Evolutionary conservation across 2,329 filamentous ascomycete genomes (phyloP), one percentile per base, ranked within the genome.

Genomic region (Simplicillium sp.): DNA sequence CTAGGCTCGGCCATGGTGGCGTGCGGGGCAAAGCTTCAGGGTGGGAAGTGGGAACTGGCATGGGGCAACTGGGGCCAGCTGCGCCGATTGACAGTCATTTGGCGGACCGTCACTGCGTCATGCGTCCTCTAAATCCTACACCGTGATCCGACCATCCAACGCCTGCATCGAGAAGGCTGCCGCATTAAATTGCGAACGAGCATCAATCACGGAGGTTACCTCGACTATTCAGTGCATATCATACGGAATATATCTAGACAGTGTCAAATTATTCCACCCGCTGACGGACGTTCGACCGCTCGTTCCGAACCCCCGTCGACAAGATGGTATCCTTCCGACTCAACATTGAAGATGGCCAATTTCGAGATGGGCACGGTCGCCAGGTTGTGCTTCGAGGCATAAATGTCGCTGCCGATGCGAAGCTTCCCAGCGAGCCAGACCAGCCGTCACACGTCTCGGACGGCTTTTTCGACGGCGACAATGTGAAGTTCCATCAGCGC

Each of bases 341-440:
- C 38, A 80, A 77, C 17, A 90, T 98, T 53, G 87, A 96, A 54
- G 84, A 92, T 49, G 80, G 80, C 46, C 80, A 79, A 50, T 96
- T 98, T 63, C 79, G 86, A 46, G 94, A 98, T 59, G 59, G 69
- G 12, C 67, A 87, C 48, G 83, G 88, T 49, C 82, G 92, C 46
- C 85, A 97, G 63, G 78, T 98, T 42, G 83, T 87, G 3, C 71
- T 98, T 35, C 82, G 92, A 48, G 92, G 92, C 48, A 95, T 98
- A 68, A 98, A 98, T 57, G 77, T 94, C 47, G 88, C 89, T 31
- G 87, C 79, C 48, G 90, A 97, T 57, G 80, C 85, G 54, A 98
- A 98, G 66, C 82, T 87, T 44, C 92, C 92, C 25, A 87, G 82
- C 56, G 71, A 71, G 29, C 92, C 92, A 13, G 70, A 94, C 48